Conservation (phyloP, 768 basidiomycete species). For the Boletus edulis region DNA sequence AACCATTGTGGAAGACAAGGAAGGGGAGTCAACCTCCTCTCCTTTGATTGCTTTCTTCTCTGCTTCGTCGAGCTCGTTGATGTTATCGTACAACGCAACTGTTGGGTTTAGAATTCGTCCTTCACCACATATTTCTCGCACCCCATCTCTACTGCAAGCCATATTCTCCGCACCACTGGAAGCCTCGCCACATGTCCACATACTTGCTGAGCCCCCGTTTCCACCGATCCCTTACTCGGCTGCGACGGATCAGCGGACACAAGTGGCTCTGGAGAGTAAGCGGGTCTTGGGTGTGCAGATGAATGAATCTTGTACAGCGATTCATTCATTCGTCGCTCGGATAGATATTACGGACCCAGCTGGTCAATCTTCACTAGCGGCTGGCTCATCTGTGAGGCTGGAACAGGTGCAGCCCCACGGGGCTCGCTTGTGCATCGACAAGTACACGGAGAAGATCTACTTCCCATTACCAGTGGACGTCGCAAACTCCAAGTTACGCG, state of each 20-base stretch:
- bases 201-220: constrained; percentile 23
- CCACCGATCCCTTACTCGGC: constrained; percentile 1
- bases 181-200: constrained; percentile 19
- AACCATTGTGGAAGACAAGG: constrained; percentile 16
- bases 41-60: constrained; percentile 27
- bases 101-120: constrained; percentile 23
- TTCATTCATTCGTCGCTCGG: constrained; percentile 20
- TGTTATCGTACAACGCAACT: constrained; percentile 8
- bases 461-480: constrained; percentile 48
- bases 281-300: constrained; percentile 16
- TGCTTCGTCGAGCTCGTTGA: constrained; percentile 14
- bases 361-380: constrained; percentile 14
- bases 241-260: background rate
- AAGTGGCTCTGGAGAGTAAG: constrained; percentile 7
- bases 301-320: constrained; percentile 9
- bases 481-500: constrained; percentile 35
- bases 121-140: constrained; percentile 4
- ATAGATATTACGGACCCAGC: constrained; percentile 22
- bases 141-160: constrained; percentile 3
- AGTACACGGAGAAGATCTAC: constrained; percentile 24
- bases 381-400: constrained; percentile 19
- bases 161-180: constrained; percentile 23
- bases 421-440: constrained; percentile 9
- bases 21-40: constrained; percentile 14
- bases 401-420: constrained; percentile 1